phyloP scores from a whole-genome alignment of 192 early-diverging fungal genomes.

The Backusella parvicylindrica region DNA sequence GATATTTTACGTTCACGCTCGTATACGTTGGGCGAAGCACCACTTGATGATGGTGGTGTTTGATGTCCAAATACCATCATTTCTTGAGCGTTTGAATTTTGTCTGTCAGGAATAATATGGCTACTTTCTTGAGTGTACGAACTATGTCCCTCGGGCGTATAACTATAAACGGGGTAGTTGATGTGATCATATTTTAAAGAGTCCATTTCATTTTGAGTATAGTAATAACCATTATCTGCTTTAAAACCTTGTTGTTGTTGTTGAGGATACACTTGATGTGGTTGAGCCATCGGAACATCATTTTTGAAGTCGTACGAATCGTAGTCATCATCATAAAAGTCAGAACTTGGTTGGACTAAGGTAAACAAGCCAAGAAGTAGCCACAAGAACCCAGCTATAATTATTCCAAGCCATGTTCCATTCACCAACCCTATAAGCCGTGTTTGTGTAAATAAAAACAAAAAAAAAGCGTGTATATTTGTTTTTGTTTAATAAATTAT shows the following conservation, averaged over 20 bases:
- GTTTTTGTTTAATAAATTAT: not conserved
- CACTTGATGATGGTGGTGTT: not conserved
- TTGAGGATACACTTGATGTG: not conserved
- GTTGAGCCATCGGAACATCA: constrained; percentile 13
- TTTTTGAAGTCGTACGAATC: constrained; percentile 9
- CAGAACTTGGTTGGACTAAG: not conserved
- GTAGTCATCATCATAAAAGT: constrained; percentile 3
- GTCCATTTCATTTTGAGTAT: not conserved
- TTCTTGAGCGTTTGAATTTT: not conserved
- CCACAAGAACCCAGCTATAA: constrained; percentile 2
- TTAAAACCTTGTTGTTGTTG: not conserved
- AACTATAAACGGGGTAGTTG: not conserved
- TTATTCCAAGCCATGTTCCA: constrained; percentile 9
- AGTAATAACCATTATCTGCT: not conserved
- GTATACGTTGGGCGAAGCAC: not conserved
- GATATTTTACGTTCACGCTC: not conserved
- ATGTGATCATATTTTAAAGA: not conserved
- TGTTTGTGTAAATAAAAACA: not conserved
- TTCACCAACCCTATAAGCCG: constrained; percentile 14
- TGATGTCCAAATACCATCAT: not conserved
- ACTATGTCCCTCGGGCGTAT: not conserved
- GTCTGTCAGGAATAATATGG: not conserved
- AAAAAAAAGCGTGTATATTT: not conserved
- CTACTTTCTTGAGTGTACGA: not conserved
- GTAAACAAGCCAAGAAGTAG: constrained; percentile 8